Conservation (phyloP, 2,329 filamentous ascomycete species). For the Pseudocercospora cruenta region DNA sequence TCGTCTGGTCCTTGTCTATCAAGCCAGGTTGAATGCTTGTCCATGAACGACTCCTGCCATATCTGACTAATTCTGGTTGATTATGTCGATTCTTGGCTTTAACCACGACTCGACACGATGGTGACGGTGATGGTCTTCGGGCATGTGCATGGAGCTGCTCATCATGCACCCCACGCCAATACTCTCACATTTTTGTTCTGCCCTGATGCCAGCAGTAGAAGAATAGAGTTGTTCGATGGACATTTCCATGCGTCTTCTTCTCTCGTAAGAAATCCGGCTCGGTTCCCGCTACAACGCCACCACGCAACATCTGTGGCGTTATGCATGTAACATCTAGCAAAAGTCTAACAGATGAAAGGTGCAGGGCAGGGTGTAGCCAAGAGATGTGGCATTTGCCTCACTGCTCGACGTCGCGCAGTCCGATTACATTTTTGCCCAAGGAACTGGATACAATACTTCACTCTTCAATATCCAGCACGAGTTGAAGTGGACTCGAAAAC, state of each 20-base stretch:
- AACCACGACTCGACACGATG: neutral
- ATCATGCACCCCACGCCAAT: neutral
- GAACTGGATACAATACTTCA: too few relatives aligned
- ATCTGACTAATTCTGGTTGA: neutral
- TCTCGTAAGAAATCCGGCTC: conserved; percentile 10
- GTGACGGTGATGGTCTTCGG: too few relatives aligned
- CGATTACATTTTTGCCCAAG: too few relatives aligned
- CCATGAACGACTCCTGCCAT: neutral
- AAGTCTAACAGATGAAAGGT: conserved; percentile 8
- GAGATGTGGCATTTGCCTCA: too few relatives aligned
- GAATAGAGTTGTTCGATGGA: conserved; percentile 12
- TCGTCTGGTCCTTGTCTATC: neutral
- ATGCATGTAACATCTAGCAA: neutral
- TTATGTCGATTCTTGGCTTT: neutral
- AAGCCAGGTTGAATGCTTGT: neutral
- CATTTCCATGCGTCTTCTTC: conserved; percentile 8
- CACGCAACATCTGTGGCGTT: conserved; percentile 7
- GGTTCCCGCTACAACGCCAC: conserved; percentile 9
- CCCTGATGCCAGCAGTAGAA: neutral
- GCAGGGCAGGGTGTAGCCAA: neutral
- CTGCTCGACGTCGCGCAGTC: too few relatives aligned
- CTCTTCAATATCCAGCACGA: too few relatives aligned
- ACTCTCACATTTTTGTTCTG: neutral
- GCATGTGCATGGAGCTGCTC: too few relatives aligned
- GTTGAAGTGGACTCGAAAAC: too few relatives aligned